Evolutionary conservation across 2,329 filamentous ascomycete species (phyloP).

Genomic region (Talaromyces sp.): DNA sequence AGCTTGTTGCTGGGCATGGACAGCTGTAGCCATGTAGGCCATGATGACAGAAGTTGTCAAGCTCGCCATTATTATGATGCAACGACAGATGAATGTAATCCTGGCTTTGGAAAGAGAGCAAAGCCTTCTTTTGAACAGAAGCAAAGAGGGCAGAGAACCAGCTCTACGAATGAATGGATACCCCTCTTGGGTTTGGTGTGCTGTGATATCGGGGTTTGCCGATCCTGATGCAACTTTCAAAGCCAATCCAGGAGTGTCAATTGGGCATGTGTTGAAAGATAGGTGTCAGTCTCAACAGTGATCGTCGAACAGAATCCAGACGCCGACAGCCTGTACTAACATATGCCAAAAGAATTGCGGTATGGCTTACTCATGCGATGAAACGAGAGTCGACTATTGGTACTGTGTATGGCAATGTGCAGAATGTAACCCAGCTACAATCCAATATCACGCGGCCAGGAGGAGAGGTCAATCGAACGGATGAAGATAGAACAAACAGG

Average conservation of each 20-base stretch:
- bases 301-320: not conserved
- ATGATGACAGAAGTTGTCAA: conserved; percentile 3
- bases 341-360: not conserved
- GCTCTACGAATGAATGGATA: conserved; percentile 5
- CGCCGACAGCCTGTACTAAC: not conserved
- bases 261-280: not conserved
- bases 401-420: not conserved
- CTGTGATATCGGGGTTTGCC: not conserved
- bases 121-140: not conserved
- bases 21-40: conserved; percentile 10
- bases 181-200: not conserved
- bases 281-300: not conserved
- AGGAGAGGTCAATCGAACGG: not conserved
- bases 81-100: not conserved
- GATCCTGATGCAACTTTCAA: not conserved
- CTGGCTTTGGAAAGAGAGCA: not conserved
- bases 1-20: conserved; percentile 7
- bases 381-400: not conserved
- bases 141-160: conserved; percentile 5
- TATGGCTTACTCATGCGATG: not conserved
- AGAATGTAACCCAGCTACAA: not conserved
- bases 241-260: not conserved
- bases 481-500: not conserved
- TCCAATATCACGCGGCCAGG: not conserved
- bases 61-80: not conserved